Evolutionary conservation across 1,139 yeast species (phyloP).

Genomic region (Yamadazyma dushanensis): DNA sequence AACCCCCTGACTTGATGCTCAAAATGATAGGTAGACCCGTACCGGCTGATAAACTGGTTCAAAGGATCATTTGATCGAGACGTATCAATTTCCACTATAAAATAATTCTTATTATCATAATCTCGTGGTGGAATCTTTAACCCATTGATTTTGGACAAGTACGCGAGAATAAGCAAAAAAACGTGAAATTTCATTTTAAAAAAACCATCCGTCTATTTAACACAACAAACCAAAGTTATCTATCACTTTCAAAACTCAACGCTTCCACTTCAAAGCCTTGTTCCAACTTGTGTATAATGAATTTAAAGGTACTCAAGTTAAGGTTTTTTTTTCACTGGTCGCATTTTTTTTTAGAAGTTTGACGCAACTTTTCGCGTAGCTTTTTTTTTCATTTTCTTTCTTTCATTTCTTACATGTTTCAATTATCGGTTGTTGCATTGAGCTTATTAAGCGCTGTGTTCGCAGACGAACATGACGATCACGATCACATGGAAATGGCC

Average conservation of each 20-base stretch:
- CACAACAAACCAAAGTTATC: neutral
- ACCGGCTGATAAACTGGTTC: constrained; percentile 29
- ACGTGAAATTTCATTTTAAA: constrained; percentile 6
- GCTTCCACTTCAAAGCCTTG: too few relatives aligned
- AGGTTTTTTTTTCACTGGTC: neutral
- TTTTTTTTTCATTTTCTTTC: neutral
- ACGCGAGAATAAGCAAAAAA: constrained; percentile 6
- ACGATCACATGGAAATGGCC: constrained; percentile 33
- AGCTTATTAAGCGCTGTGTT: neutral
- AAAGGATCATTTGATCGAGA: constrained; percentile 26
- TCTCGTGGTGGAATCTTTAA: constrained; percentile 32
- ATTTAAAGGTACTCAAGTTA: neutral
- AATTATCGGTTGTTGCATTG: neutral
- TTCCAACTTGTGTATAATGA: too few relatives aligned
- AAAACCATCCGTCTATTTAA: neutral
- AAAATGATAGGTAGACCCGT: constrained; percentile 38
- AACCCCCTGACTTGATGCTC: constrained; percentile 63
- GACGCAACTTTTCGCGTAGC: too few relatives aligned
- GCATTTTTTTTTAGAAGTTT: constrained; percentile 1
- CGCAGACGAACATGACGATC: constrained; percentile 5
- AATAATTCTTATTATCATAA: constrained; percentile 47
- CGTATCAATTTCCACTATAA: constrained; percentile 56
- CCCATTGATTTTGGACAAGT: constrained; percentile 9
- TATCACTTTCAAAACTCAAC: neutral
- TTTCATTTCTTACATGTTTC: neutral